Evolutionary conservation across 2,329 filamentous ascomycete species (phyloP), one percentile per base, ranked within the genome.

Genomic region (Elsinoe australis): DNA sequence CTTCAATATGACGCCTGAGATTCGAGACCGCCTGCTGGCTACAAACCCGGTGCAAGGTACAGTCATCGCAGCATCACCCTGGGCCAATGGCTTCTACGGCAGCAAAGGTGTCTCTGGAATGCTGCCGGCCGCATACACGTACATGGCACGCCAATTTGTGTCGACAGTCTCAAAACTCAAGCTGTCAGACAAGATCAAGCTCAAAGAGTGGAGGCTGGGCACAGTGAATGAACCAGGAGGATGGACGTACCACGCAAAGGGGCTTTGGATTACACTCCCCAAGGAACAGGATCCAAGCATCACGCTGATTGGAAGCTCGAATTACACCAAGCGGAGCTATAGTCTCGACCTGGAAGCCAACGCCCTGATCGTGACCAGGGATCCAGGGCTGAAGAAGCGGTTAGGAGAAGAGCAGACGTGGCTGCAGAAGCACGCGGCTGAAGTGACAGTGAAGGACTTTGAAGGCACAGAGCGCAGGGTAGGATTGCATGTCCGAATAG

Each of bases 231-330:
- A 87, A 57, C 80, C 85, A 0, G 86, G 73, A 1, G 90, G 87
- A 1, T 98, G 94, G 92, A 95, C 90, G 0, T 98, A 98, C 65
- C 92, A 98, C 59, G 92, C 92, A 39, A 98, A 98, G 67, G 92
- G 92, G 0, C 72, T 96, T 2, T 96, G 90, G 90, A 74, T 95
- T 19, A 87, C 85, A 0, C 72, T 90, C 48, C 78, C 83, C 0
- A 31, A 68, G 61, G 29, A 83, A 38, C 64, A 72, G 28, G 69
- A 80, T 31, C 88, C 88, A 0, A 82, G 83, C 39, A 73, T 96
- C 49, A 94, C 82, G 24, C 73, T 96, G 14, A 78, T 98, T 1
- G 92, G 92, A 1, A 94, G 86, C 61, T 92, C 85, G 7, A 98
- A 98, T 62, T 98, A 96, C 66, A 98, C 92, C 0, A 89, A 92